Evolutionary conservation across 371 early-diverging fungal species (phyloP), one percentile per base, ranked within the genome.

Genomic region (Syncephalastrum contaminatum): DNA sequence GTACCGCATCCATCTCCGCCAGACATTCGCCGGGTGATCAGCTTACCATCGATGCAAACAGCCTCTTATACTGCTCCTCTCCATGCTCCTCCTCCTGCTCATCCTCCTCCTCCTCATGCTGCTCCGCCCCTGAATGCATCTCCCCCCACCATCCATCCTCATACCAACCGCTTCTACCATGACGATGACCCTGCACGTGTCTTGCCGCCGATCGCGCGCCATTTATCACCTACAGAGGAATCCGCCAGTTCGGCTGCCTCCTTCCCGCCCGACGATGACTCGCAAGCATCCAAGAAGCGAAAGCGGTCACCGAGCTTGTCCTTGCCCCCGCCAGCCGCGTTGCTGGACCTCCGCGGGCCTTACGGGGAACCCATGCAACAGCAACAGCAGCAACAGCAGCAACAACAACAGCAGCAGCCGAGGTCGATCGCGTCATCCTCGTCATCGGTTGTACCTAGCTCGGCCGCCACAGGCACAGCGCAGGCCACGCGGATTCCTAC

Each of bases 311-410:
- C 62, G 2, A 56, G 51, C 42, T 51, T 62, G 19, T 59, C 62
- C 0, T 53, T 62, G 55, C 62, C 62, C 4, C 62, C 62, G 6
- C 62, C 62, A 2, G 40, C 56, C 15, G 62, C 62, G 4, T 43
- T 62, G 25, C 43, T 62, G 39, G 62, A 62, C n/a, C 21, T 59
- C 15, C 59, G 59, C 3, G 43, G 49, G 43, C 43, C 48, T 1
- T 25, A 56, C 21, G 49, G 25, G 10, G 24, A 49, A 6, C 15
- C 22, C 25, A 20, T n/a, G 20, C 43, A 43, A 16, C 57, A 44
- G 8, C 42, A 56, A 21, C 56, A 42, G n/a, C 25, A 48, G 12
- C 40, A 41, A 24, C 25, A 19, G 19, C 43, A 43, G 22, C 57
- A 43, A 10, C 41, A 43, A 10, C 39, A 49, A 36, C 47, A 48